A percentile compares a stretch with the other conserved stretches of the same genome.
These are phyloP conservation scores for Pseudonitzschia multistriata DNA, from an alignment of 108 stramenopile genomes.

Conservation along the genomic window DNA sequence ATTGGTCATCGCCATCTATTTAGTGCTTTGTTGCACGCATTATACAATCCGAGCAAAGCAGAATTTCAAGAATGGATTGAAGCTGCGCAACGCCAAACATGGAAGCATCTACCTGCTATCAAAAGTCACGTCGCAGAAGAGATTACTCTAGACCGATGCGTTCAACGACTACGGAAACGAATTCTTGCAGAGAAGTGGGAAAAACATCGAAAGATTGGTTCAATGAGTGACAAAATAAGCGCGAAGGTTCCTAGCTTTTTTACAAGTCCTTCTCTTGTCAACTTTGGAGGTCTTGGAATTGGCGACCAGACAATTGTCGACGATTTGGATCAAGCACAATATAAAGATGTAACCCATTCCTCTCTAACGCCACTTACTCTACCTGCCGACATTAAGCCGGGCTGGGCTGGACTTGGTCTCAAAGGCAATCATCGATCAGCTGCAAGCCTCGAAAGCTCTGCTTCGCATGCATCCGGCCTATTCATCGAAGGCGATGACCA, in stretches of 20 bases:
- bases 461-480: slow-evolving; percentile 64
- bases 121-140: slow-evolving; percentile 88
- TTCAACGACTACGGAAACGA: slow-evolving; percentile 77
- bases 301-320: slow-evolving; percentile 52
- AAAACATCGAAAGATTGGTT: slow-evolving; percentile 32
- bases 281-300: slow-evolving; percentile 70
- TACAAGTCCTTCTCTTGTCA: slow-evolving; percentile 76
- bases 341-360: neutral
- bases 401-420: slow-evolving; percentile 84
- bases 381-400: slow-evolving; percentile 47
- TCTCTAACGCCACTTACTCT: neutral
- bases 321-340: slow-evolving; percentile 20
- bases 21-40: slow-evolving; percentile 72
- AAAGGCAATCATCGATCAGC: slow-evolving; percentile 75
- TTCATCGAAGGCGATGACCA: slow-evolving; percentile 68
- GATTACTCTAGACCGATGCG: slow-evolving; percentile 80
- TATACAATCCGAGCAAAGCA: slow-evolving; percentile 85
- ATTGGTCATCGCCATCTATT: slow-evolving; percentile 75
- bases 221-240: slow-evolving; percentile 37
- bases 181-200: slow-evolving; percentile 67
- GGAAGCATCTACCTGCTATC: slow-evolving; percentile 83
- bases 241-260: slow-evolving; percentile 76
- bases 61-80: slow-evolving; percentile 82
- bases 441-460: slow-evolving; percentile 56
- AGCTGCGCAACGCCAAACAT: slow-evolving; percentile 85